Base-by-base conservation (phyloP, 1,284 basidiomycete genomes). In the Porogramme epimiltina region DNA sequence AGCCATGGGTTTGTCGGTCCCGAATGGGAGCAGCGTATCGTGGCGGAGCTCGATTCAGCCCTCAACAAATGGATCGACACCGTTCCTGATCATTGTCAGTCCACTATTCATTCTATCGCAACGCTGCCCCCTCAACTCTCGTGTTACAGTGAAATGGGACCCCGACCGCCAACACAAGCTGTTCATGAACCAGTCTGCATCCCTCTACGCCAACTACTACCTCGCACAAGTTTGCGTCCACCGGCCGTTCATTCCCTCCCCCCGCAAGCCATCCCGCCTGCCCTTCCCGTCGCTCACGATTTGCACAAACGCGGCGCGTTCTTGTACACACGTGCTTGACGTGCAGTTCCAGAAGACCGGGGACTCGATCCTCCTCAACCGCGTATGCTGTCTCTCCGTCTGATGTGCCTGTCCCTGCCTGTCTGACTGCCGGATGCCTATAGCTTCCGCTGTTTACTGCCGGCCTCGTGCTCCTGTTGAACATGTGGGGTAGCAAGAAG, bases 401-500 rank as follows among this genome's bases (percentile, higher is more conserved):
- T 31, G 28, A 8, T 13, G 28, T 31, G 28, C 28, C 28, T 31
- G 28, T 8, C 6, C 28, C 28, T 8, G 6, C 28, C 28, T 31
- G 28, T 13, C 13, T 8, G 13, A 8, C 28, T 6, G 8, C 28
- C 28, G 13, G 6, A 31, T 31, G 6, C 13, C 28, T 19, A 19
- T 55, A 75, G 70, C 65, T 73, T 38, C 62, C 76, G 9, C 72
- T 81, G 1, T 89, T 87, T 65, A 84, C 83, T 0, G 75, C 85
- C 0, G 84, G 79, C 0, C 78, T 89, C 45, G 81, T 91, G 9
- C 72, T 91, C 3, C 70, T 92, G 38, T 73, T 92, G 56, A 87
- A 83, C 59, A 81, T 91, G n/a, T 92, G 89, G 80, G 83, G 84
- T 3, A 82, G 81, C 5, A 84, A 81, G 61, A 75, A 79, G 43